These are phyloP conservation scores for Rhinocladiella mackenziei DNA, from an alignment of 2,329 filamentous ascomycete genomes.

Conservation along the genomic window DNA sequence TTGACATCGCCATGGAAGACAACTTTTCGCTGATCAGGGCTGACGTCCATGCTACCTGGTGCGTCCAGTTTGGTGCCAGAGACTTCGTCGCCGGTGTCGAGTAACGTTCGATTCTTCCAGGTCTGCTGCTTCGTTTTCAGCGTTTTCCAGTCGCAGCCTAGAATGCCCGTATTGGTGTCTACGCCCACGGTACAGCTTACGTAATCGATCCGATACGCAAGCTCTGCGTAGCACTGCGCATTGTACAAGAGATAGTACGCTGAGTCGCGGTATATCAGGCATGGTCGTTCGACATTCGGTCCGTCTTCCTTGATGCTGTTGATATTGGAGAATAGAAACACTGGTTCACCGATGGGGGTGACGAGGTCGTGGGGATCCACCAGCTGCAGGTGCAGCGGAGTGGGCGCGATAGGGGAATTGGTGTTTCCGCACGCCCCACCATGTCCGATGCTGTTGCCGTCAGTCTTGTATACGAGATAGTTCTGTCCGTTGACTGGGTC, in stretches of 20 bases:
- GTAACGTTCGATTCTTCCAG: conserved; percentile 12
- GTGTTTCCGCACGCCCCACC: conserved; percentile 35
- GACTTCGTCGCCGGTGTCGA: conserved; percentile 12
- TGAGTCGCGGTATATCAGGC: conserved; percentile 13
- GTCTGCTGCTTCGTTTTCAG: conserved; percentile 14
- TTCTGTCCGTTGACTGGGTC: conserved; percentile 47
- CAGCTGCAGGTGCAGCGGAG: conserved; percentile 19
- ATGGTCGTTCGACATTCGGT: conserved; percentile 19
- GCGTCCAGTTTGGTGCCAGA: conserved; percentile 14
- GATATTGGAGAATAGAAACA: conserved; percentile 17
- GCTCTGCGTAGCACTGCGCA: conserved; percentile 18
- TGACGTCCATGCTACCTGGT: conserved; percentile 22
- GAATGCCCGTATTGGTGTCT: conserved; percentile 14
- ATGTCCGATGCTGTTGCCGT: conserved; percentile 52
- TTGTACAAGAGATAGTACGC: conserved; percentile 24
- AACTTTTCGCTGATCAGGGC: conserved; percentile 13
- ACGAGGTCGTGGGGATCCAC: conserved; percentile 13
- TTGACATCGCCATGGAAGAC: conserved; percentile 24
- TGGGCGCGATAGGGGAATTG: conserved; percentile 35
- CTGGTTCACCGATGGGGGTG: conserved; percentile 13
- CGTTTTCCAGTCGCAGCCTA: conserved; percentile 17
- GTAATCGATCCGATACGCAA: conserved; percentile 17
- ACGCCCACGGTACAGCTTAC: conserved; percentile 16
- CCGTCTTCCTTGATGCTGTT: conserved; percentile 14
- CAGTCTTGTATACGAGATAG: conserved; percentile 61